phyloP scores from a whole-genome alignment of 805 yeast genomes.

The Wickerhamomyces alni region DNA sequence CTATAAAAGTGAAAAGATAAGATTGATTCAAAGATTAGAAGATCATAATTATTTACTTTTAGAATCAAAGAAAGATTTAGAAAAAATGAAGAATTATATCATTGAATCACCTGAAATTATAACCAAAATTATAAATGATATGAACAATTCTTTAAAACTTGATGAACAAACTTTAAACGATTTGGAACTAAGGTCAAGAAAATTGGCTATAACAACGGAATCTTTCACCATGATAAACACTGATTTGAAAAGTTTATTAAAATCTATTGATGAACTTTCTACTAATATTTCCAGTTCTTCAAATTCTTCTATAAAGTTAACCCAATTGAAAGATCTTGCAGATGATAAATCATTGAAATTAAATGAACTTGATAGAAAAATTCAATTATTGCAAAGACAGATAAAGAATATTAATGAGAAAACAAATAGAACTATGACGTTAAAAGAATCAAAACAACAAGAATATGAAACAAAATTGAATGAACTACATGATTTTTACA shows the following conservation, averaged over 20 bases:
- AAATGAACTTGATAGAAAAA: slow-evolving; percentile 30
- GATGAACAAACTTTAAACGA: slow-evolving; percentile 33
- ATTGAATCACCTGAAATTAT: slow-evolving; percentile 55
- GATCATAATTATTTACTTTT: slow-evolving; percentile 50
- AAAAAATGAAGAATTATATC: slow-evolving; percentile 52
- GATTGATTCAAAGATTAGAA: slow-evolving; percentile 52
- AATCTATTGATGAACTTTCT: slow-evolving; percentile 17
- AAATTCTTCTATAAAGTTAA: slow-evolving; percentile 4
- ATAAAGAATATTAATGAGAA: slow-evolving; percentile 36
- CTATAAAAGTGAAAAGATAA: slow-evolving; percentile 58
- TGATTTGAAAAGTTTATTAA: slow-evolving; percentile 17
- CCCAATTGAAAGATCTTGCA: slow-evolving; percentile 12
- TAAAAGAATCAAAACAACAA: slow-evolving; percentile 29
- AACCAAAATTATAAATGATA: slow-evolving; percentile 44
- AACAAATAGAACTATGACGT: slow-evolving; percentile 29
- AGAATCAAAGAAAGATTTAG: slow-evolving; percentile 53
- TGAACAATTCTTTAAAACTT: slow-evolving; percentile 37
- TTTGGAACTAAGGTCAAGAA: slow-evolving; percentile 43
- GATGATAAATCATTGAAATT: slow-evolving; percentile 17
- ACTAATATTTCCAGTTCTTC: slow-evolving; percentile 10
- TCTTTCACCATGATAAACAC: slow-evolving; percentile 38
- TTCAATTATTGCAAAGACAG: slow-evolving; percentile 33
- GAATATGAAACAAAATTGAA: slow-evolving; percentile 30
- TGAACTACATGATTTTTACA: slow-evolving; percentile 30
- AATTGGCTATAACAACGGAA: slow-evolving; percentile 48